phyloP scores from a whole-genome alignment of 1,284 basidiomycete genomes.

The Rhodotorula sp. region DNA sequence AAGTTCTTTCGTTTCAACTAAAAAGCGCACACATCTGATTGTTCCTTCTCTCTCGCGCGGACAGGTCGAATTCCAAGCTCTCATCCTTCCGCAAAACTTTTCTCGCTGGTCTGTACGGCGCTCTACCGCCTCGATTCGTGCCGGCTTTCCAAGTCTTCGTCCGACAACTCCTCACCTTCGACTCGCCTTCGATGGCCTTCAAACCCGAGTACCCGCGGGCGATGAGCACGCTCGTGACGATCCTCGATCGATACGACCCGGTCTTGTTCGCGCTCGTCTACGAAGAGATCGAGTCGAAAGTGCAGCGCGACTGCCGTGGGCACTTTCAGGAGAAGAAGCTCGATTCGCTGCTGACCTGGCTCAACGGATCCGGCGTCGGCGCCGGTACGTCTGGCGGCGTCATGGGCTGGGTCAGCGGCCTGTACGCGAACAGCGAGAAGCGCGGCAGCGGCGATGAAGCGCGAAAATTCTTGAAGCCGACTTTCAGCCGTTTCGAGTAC shows the following conservation, averaged over 20 bases:
- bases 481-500: slow-evolving; percentile 84
- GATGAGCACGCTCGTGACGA: slow-evolving; percentile 55
- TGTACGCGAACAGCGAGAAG: slow-evolving; percentile 57
- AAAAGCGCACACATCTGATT: not conserved
- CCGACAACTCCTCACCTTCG: slow-evolving; percentile 48
- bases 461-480: slow-evolving; percentile 68
- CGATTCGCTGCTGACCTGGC: slow-evolving; percentile 65
- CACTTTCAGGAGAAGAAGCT: slow-evolving; percentile 71
- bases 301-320: slow-evolving; percentile 63
- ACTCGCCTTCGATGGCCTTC: slow-evolving; percentile 46
- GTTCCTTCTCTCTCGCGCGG: fast-evolving
- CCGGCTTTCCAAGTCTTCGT: slow-evolving; percentile 56
- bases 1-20: fast-evolving
- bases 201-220: slow-evolving; percentile 34
- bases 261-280: slow-evolving; percentile 80
- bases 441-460: slow-evolving; percentile 55
- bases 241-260: slow-evolving; percentile 80
- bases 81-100: slow-evolving; percentile 51
- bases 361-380: slow-evolving; percentile 61
- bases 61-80: slow-evolving; percentile 8
- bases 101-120: slow-evolving; percentile 66
- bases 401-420: slow-evolving; percentile 26
- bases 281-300: slow-evolving; percentile 73
- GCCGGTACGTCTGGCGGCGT: slow-evolving; percentile 60
- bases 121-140: slow-evolving; percentile 65